These are phyloP conservation scores for Mortierella antarctica DNA, from an alignment of 192 early-diverging fungal species.

Conservation along the genomic window DNA sequence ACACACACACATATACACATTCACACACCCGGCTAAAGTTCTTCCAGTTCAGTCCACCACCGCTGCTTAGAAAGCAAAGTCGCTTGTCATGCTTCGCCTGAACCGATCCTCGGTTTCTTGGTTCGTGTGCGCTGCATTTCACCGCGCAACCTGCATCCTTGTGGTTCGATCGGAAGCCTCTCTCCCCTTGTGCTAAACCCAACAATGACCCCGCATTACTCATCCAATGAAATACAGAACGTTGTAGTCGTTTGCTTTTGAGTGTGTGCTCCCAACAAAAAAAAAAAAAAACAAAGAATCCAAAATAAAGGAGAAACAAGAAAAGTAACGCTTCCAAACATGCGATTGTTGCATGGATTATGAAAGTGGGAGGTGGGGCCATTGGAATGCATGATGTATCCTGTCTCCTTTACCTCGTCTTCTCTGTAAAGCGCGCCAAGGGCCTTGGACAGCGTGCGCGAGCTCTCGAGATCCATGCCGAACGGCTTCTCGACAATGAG, in stretches of 20 bases:
- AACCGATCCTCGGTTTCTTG: too few species aligned
- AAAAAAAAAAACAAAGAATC: not conserved
- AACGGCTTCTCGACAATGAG: constrained; percentile 95
- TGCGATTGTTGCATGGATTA: not conserved
- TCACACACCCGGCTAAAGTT: too few species aligned
- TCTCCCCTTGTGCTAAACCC: not conserved
- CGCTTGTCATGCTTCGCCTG: too few species aligned
- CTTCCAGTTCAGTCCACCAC: too few species aligned
- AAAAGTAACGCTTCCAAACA: not conserved
- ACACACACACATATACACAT: too few species aligned
- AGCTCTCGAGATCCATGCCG: constrained; percentile 87
- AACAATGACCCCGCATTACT: constrained; percentile 7
- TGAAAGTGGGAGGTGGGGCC: not conserved
- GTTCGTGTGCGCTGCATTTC: too few species aligned
- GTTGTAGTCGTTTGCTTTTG: not conserved
- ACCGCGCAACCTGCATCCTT: too few species aligned
- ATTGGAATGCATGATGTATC: too few species aligned
- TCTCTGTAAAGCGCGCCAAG: constrained; percentile 85
- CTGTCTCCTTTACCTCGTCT: constrained; percentile 67
- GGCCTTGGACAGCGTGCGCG: constrained; percentile 68
- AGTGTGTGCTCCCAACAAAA: constrained; percentile 32
- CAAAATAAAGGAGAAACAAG: not conserved
- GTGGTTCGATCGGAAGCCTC: not conserved
- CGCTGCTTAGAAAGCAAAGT: not conserved
- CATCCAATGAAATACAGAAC: constrained; percentile 7